A percentile compares a stretch with the other conserved stretches of the same genome.
These are phyloP conservation scores for Penicillium argentinense DNA, from an alignment of 495 filamentous ascomycete genomes.

Conservation along the genomic window DNA sequence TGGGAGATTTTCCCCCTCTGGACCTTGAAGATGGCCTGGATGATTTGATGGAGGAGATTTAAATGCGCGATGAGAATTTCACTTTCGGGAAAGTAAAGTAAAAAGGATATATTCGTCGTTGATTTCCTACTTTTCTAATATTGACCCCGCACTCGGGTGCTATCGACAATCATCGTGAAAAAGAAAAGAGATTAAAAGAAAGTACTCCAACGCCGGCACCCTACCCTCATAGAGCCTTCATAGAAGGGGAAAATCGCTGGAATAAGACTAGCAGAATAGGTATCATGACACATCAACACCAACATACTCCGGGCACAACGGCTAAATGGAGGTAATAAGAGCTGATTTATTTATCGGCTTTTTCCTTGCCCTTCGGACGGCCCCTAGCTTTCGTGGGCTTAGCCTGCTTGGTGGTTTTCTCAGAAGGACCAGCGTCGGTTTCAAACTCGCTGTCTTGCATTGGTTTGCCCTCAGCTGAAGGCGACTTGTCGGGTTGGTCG, in stretches of 20 bases:
- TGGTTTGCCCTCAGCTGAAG: no score
- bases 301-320: slow-evolving; percentile 6
- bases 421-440: slow-evolving; percentile 12
- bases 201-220: no score
- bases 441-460: slow-evolving; percentile 35
- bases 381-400: slow-evolving; percentile 28
- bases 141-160: not conserved
- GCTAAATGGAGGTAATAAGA: not conserved
- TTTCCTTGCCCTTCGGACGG: slow-evolving; percentile 44
- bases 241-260: slow-evolving; percentile 35
- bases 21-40: slow-evolving; percentile 56
- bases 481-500: no score
- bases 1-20: slow-evolving; percentile 77
- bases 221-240: no score
- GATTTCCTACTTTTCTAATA: not conserved
- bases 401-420: not conserved
- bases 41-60: slow-evolving; percentile 89
- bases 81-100: no score
- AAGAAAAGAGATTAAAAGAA: slow-evolving; percentile 8
- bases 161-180: slow-evolving; percentile 12
- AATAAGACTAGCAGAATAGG: slow-evolving; percentile 17
- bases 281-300: slow-evolving; percentile 24
- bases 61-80: not conserved
- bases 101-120: not conserved
- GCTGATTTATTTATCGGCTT: slow-evolving; percentile 22